Percentiles rank a stretch among this genome's conserved stretches.
Evolutionary conservation across 345 rosid genomes (phyloP).

Genomic region (Cardiospermum halicacabum): DNA sequence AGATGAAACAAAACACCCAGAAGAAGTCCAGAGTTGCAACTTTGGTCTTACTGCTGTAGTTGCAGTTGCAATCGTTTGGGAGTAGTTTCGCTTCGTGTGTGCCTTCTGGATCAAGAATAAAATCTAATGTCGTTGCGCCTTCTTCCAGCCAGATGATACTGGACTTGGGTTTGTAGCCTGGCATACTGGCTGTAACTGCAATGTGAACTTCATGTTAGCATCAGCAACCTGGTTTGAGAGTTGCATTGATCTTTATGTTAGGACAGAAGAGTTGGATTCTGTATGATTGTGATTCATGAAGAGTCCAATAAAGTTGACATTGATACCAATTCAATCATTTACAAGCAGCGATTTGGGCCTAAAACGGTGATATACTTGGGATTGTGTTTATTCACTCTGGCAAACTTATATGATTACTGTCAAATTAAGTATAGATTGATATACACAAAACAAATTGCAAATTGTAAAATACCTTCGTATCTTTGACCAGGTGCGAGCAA

Average conservation of each 20-base stretch:
- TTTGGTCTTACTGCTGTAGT: conserved; percentile 23
- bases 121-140: conserved; percentile 54
- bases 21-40: conserved; percentile 26
- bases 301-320: not conserved
- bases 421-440: not conserved
- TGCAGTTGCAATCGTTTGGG: conserved; percentile 41
- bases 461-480: conserved; percentile 94
- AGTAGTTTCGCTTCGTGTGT: conserved; percentile 20
- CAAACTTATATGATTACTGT: not conserved
- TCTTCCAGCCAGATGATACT: conserved; percentile 64
- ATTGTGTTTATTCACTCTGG: not conserved
- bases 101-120: conserved; percentile 70
- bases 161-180: conserved; percentile 68
- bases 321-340: not conserved
- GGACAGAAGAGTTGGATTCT: not conserved
- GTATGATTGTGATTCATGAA: not conserved
- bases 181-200: conserved; percentile 62
- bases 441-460: not conserved
- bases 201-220: not conserved
- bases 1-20: conserved; percentile 35
- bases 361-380: no score
- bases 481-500: conserved; percentile 58
- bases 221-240: not conserved
- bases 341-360: not conserved
- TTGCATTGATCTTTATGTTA: not conserved